These are phyloP conservation scores for Domatiomyces globalis DNA, from an alignment of 2,329 filamentous ascomycete species.

Conservation along the genomic window DNA sequence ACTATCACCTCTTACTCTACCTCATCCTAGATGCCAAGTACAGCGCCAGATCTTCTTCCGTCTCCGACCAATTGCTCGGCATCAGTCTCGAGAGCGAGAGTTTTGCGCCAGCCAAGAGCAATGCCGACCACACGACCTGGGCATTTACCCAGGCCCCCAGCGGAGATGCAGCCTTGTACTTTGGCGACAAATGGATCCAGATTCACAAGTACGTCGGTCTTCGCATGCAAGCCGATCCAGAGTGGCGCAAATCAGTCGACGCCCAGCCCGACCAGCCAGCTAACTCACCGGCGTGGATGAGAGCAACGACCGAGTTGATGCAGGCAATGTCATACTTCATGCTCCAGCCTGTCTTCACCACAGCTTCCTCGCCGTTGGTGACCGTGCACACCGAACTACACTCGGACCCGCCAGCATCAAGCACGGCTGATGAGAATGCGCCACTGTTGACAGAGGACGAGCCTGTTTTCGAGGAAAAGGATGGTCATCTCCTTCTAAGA, in stretches of 20 bases:
- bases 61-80: conserved; percentile 50
- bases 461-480: background rate
- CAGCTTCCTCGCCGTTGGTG: conserved; percentile 43
- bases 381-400: conserved; percentile 63
- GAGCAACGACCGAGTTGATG: conserved; percentile 63
- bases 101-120: conserved; percentile 46
- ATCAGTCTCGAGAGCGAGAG: conserved; percentile 55
- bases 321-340: conserved; percentile 63
- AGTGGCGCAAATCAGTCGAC: conserved; percentile 7
- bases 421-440: too few species aligned
- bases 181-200: conserved; percentile 76
- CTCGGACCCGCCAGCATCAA: background rate
- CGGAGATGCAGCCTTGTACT: conserved; percentile 66
- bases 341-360: conserved; percentile 54
- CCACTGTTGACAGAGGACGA: background rate
- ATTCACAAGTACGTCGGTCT: conserved; percentile 66
- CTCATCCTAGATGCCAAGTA: conserved; percentile 63
- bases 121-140: conserved; percentile 40
- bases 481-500: background rate
- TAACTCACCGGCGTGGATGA: conserved; percentile 60
- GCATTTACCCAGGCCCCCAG: conserved; percentile 80
- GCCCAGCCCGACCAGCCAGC: conserved; percentile 41
- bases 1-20: conserved; percentile 77
- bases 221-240: conserved; percentile 32
- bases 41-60: conserved; percentile 35